phyloP scores from a whole-genome alignment of 139 green algal species.

The Spirogloea muscicola region DNA sequence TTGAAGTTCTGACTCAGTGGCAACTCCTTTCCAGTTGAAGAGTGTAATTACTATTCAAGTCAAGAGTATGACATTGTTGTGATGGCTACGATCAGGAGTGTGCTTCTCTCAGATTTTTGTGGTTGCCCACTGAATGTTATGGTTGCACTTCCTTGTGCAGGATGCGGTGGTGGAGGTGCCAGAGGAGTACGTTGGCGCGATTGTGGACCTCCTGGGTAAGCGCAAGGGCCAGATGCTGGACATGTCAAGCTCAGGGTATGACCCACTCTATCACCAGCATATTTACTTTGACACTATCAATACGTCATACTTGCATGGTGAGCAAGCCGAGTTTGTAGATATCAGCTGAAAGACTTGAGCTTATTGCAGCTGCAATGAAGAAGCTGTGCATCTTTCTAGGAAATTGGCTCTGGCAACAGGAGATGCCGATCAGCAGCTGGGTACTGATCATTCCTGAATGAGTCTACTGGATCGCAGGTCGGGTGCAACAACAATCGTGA shows the following conservation, averaged over 20 bases:
- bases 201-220: constrained; percentile 87
- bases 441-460: too few relatives aligned
- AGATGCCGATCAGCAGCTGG: too few relatives aligned
- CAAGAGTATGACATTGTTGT: constrained; percentile 70
- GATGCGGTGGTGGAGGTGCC: constrained; percentile 62
- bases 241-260: constrained; percentile 58
- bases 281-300: background rate
- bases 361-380: too few relatives aligned
- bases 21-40: too few relatives aligned
- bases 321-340: too few relatives aligned
- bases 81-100: constrained; percentile 48
- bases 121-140: background rate
- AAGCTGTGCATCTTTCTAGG: too few relatives aligned
- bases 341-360: too few relatives aligned
- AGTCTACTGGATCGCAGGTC: too few relatives aligned
- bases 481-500: constrained; percentile 48
- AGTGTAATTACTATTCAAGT: too few relatives aligned
- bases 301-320: too few relatives aligned
- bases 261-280: background rate
- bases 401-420: too few relatives aligned
- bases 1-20: too few relatives aligned
- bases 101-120: background rate
- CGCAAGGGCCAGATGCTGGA: constrained; percentile 92
- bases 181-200: constrained; percentile 64
- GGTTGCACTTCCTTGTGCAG: constrained; percentile 12